Evolutionary conservation across 2,329 filamentous ascomycete species (phyloP).

Genomic region (Fusarium nygamai): DNA sequence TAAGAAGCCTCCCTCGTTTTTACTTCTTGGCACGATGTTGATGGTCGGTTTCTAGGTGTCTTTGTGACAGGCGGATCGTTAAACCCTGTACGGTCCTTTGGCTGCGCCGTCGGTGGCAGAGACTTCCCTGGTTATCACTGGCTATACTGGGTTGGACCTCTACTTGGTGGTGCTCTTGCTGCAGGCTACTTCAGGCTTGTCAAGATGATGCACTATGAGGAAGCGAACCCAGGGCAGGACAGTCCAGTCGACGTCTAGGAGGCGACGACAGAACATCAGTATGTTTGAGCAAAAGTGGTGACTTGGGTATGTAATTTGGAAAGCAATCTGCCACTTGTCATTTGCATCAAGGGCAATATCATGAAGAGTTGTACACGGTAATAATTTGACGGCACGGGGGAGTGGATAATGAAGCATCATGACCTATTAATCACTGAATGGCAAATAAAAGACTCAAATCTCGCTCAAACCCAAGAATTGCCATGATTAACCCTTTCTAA

Average conservation of each 20-base stretch:
- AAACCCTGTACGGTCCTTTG: constrained; percentile 59
- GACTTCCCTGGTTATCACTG: constrained; percentile 56
- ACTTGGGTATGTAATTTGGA: background rate
- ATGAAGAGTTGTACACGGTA: no score
- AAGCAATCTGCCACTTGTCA: background rate
- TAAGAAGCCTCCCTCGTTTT: background rate
- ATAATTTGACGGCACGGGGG: no score
- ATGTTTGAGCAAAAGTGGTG: background rate
- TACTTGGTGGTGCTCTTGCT: constrained; percentile 57
- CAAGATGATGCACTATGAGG: constrained; percentile 58
- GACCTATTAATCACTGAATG: background rate
- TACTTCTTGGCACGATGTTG: constrained; percentile 44
- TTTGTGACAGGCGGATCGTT: constrained; percentile 53
- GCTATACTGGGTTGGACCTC: constrained; percentile 63
- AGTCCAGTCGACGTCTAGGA: constrained; percentile 20
- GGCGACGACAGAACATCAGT: background rate
- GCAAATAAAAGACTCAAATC: background rate
- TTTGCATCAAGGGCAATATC: background rate
- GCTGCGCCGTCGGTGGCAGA: constrained; percentile 52
- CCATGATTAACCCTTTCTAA: background rate
- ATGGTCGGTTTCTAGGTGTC: constrained; percentile 14
- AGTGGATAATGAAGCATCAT: background rate
- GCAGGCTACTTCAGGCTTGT: constrained; percentile 58
- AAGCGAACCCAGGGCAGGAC: constrained; percentile 55
- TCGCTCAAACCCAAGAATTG: background rate